Base-by-base conservation (phyloP, 306 rosid genomes). In the Cicer pinnatifidum region DNA sequence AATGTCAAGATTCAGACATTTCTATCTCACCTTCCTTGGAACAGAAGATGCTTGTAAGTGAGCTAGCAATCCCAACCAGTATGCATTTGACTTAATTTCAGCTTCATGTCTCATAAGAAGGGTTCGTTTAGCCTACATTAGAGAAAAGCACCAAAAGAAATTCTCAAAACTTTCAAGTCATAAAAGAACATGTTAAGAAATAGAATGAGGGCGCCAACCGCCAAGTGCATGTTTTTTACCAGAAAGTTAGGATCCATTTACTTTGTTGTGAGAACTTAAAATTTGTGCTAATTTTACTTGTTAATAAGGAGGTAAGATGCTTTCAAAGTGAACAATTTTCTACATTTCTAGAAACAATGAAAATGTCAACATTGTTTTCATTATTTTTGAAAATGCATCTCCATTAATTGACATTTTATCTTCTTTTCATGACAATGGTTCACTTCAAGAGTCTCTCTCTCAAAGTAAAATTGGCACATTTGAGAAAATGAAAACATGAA, bases 41-140 rank as follows among this genome's bases (percentile, higher is more conserved):
- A 89, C 98, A 75, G 91, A 91, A 87, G 96, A 82, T 53, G 98
- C 92, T 84, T 94, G 97, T 56, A 94, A 85, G 82, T 94, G 98
- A 74, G 96, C 96, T 77, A 94, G 82, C 77, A 94, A 83, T 77
- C 97, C 98, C 82, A 94, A 89, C 98, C 97, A 91, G 80, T 91
- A 91, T 37, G 91, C 96, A 87, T 94, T 94, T 64, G 97, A 94
- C 84, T 91, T 94, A 9, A 94, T 87, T 88, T 94, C 97, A 75
- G 98, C 98, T 84, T 94, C 98, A 77, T 94, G 95, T 69, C 98
- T 89, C 96, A 93, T 93, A 69, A 94, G 86, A 82, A 94, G 92
- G 59, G 97, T 94, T 64, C 96, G 88, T 71, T 78, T 94, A 60
- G 98, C 98, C 98, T 94, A 67, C 75, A 71, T 71, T 61, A 76